Conservation (phyloP, 2,329 filamentous ascomycete species). For the Seiridium cupressi region DNA sequence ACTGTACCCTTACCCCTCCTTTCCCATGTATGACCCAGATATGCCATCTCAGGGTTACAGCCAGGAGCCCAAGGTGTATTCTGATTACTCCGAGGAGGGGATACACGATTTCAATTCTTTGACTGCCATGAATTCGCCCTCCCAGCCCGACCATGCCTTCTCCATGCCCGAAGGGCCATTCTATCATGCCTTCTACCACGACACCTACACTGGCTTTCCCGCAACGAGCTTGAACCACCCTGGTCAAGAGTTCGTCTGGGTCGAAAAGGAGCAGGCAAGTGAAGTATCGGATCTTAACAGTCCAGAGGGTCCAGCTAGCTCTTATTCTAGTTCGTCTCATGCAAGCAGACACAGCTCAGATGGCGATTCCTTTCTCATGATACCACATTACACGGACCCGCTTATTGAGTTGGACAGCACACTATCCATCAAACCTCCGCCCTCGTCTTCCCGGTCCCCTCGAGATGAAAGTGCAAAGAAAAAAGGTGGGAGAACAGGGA, state of each 20-base stretch:
- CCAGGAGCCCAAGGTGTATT: neutral
- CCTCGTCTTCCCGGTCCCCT: neutral
- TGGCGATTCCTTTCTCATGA: neutral
- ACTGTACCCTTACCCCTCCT: neutral
- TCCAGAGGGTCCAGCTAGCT: neutral
- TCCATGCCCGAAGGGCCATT: neutral
- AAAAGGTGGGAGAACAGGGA: neutral
- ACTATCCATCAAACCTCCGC: neutral
- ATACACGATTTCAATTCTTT: neutral
- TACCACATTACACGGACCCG: no score
- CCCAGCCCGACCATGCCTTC: neutral
- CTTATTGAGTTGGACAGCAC: neutral
- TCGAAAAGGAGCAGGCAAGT: neutral
- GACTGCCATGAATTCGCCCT: neutral
- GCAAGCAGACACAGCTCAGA: neutral
- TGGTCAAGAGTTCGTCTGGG: neutral
- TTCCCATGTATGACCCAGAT: neutral
- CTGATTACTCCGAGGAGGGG: neutral
- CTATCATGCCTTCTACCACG: no score
- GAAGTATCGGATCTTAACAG: neutral
- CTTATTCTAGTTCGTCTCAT: neutral
- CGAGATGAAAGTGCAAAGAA: conserved; percentile 10
- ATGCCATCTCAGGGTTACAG: neutral
- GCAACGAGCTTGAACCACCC: neutral
- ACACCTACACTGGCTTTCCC: neutral